phyloP scores from a whole-genome alignment of 331 rosid genomes.

The Rhamnella rubrinervis region DNA sequence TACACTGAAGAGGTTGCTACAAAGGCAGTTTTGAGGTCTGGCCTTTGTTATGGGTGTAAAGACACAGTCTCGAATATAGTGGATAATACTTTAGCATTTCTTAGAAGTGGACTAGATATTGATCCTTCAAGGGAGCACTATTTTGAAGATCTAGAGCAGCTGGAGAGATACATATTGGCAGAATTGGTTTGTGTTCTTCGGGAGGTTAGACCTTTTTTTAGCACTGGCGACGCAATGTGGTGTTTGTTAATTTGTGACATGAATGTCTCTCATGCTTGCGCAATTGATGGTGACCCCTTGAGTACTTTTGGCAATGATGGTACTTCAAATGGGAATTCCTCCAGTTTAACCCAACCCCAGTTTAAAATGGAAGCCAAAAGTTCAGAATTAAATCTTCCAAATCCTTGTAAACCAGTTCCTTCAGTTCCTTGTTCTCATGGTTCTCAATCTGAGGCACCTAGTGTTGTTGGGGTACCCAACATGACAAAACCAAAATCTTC shows the following conservation, averaged over 20 bases:
- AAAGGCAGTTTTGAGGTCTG: conserved; percentile 75
- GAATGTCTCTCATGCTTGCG: conserved; percentile 90
- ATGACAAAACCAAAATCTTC: conserved; percentile 39
- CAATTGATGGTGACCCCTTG: conserved; percentile 61
- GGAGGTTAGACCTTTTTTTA: conserved; percentile 82
- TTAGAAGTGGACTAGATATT: conserved; percentile 71
- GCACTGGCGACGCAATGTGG: conserved; percentile 98
- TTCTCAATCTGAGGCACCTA: conserved; percentile 47
- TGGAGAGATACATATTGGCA: conserved; percentile 77
- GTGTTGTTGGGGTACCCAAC: conserved; percentile 33
- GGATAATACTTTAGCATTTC: conserved; percentile 66
- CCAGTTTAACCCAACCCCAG: conserved; percentile 40
- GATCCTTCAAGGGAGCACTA: conserved; percentile 71
- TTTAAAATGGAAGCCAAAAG: conserved; percentile 48
- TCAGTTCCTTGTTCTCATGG: conserved; percentile 35
- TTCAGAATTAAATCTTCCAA: conserved; percentile 53
- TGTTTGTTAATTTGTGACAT: conserved; percentile 79
- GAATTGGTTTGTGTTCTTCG: conserved; percentile 88
- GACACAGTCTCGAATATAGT: conserved; percentile 80
- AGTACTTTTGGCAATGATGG: conserved; percentile 40
- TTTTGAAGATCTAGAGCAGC: conserved; percentile 81
- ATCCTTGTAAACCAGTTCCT: conserved; percentile 45
- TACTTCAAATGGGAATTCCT: conserved; percentile 39
- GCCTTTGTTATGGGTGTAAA: conserved; percentile 83
- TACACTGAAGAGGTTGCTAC: conserved; percentile 74